These are phyloP conservation scores for Aquilaria agallochum DNA, from an alignment of 441 rosid species.

Conservation along the genomic window DNA sequence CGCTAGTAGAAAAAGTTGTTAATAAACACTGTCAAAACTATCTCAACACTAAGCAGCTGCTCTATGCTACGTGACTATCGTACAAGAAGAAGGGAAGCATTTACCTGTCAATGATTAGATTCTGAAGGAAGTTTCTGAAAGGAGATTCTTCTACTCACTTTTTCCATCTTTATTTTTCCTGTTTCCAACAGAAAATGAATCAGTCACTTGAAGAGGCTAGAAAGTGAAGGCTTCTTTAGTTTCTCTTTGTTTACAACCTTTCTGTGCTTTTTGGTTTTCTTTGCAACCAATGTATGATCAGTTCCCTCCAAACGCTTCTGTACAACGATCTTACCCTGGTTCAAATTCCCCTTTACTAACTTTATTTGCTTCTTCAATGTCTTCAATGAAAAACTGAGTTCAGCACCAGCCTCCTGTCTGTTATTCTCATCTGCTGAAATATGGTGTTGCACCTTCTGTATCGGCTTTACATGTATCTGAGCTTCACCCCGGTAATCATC, in stretches of 20 bases:
- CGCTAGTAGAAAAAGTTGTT: too few relatives aligned
- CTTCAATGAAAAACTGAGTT: background rate
- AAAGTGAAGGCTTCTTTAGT: constrained; percentile 12
- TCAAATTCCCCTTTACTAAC: constrained; percentile 10
- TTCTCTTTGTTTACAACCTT: constrained; percentile 9
- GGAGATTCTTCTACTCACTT: background rate
- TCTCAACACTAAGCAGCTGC: too few relatives aligned
- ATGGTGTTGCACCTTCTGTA: background rate
- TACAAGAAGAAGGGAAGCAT: too few relatives aligned
- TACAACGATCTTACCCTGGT: constrained; percentile 7
- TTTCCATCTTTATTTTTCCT: background rate
- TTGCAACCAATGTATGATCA: background rate
- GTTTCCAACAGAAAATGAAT: background rate
- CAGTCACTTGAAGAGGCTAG: constrained; percentile 30
- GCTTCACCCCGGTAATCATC: constrained; percentile 1
- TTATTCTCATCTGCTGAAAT: background rate
- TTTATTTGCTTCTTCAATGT: background rate
- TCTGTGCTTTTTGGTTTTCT: constrained; percentile 3
- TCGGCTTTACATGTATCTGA: constrained; percentile 11
- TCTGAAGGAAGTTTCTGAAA: background rate
- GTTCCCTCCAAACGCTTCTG: constrained; percentile 5
- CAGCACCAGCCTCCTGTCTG: too few relatives aligned
- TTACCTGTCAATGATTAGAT: too few relatives aligned
- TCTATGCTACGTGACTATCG: too few relatives aligned
- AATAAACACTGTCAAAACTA: too few relatives aligned